Evolutionary conservation across 768 basidiomycete species (phyloP), one percentile per base, ranked within the genome.

Genomic region (Amanita muscaria): DNA sequence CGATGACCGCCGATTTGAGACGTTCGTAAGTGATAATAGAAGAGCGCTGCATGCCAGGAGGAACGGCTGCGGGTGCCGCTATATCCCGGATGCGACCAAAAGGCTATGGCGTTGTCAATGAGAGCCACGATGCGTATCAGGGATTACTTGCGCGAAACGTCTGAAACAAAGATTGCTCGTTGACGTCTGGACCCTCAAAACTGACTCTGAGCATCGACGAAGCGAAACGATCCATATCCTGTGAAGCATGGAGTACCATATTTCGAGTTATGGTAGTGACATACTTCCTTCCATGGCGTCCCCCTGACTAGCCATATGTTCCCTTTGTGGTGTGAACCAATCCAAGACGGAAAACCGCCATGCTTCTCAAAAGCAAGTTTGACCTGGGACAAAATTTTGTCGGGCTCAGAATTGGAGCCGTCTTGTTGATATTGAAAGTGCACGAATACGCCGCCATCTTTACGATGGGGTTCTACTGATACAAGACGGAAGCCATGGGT

Each of bases 381-480:
- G 1, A 87, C 55, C 16, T 69, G 63, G 2, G 61, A 52, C 51
- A 83, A 65, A 4, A 91, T 75, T 2, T 63, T 62, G 19, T 61
- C 58, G 6, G 79, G 56, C 9, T 72, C 69, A 12, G 47, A 55
- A 16, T 73, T 63, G 14, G 56, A 51, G 49, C 65, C 64, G 23
- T 49, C 53, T 3, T 68, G 60, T 23, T 52, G 61, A 54, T 82
- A 93, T 16, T 67, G 62, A 58, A 91, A 89, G 24, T 70, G 70
- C 29, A 91, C 80, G 56, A 89, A 91, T 12, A 88, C 80, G 4
- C 91, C 91, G 2, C 90, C 90, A 49, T 92, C 89, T 54, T 92
- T 93, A 41, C 64, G 61, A 49, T 79, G 71, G 5, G 80, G 79
- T 42, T 87, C 70, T 4, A 89, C 54, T 18, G 74, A 72, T 3